Evolutionary conservation across 2,329 filamentous ascomycete species (phyloP).

Genomic region (Sphaerulina musiva): DNA sequence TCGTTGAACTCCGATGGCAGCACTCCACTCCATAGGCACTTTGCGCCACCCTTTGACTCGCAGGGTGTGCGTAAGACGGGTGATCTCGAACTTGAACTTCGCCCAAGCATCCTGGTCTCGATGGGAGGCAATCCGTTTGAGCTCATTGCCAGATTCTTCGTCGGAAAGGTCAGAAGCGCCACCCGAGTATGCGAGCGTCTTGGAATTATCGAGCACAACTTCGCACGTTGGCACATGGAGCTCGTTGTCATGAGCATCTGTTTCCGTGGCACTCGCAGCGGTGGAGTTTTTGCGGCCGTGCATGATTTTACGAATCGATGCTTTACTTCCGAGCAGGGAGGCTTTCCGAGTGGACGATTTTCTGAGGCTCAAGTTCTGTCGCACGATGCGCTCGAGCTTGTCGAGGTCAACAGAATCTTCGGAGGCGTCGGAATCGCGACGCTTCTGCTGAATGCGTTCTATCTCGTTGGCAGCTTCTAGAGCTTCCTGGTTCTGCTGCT

Average conservation of each 20-base stretch:
- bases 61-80: slow-evolving; percentile 81
- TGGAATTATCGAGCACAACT: slow-evolving; percentile 79
- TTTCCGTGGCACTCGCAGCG: slow-evolving; percentile 60
- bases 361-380: slow-evolving; percentile 47
- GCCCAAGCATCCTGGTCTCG: slow-evolving; percentile 60
- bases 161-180: slow-evolving; percentile 43
- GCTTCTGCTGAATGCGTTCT: neutral
- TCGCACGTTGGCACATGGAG: slow-evolving; percentile 78
- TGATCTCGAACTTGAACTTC: slow-evolving; percentile 85
- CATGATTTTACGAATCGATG: slow-evolving; percentile 29
- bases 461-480: neutral
- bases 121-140: slow-evolving; percentile 25
- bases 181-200: slow-evolving; percentile 70
- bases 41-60: slow-evolving; percentile 86
- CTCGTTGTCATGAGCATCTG: slow-evolving; percentile 77
- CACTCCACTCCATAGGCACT: slow-evolving; percentile 65
- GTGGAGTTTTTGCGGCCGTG: slow-evolving; percentile 37
- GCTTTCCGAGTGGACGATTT: slow-evolving; percentile 17
- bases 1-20: slow-evolving; percentile 63
- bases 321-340: slow-evolving; percentile 20
- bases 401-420: slow-evolving; percentile 55
- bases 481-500: slow-evolving; percentile 8
- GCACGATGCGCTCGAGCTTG: slow-evolving; percentile 70
- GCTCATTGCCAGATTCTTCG: slow-evolving; percentile 41
- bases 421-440: slow-evolving; percentile 20